phyloP scores from a whole-genome alignment of 805 yeast species.

The Ogataea saltuana region DNA sequence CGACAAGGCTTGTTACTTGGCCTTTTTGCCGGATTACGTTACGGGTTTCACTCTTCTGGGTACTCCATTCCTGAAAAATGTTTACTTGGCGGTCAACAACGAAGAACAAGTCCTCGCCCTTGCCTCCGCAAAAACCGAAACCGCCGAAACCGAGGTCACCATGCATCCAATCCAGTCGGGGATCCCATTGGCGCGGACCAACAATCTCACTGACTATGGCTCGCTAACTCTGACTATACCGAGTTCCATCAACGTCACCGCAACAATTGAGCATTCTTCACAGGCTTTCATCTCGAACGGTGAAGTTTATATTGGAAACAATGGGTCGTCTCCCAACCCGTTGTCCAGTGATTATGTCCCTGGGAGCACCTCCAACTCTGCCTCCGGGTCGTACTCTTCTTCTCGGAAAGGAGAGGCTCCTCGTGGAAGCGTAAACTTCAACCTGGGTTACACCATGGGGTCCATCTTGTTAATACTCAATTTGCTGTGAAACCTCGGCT shows the following conservation, averaged over 20 bases:
- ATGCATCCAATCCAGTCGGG: conserved; percentile 27
- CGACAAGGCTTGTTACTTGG: conserved; percentile 55
- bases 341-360: neutral
- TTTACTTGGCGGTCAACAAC: conserved; percentile 64
- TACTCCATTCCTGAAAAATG: conserved; percentile 50
- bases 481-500: neutral
- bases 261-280: conserved; percentile 15
- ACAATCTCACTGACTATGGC: conserved; percentile 25
- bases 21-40: conserved; percentile 47
- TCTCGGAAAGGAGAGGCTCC: conserved; percentile 1
- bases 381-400: conserved; percentile 17
- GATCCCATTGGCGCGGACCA: conserved; percentile 35
- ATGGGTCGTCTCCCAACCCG: conserved; percentile 3
- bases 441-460: conserved; percentile 2
- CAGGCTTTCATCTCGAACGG: conserved; percentile 32
- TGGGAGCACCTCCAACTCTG: conserved; percentile 4
- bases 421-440: neutral
- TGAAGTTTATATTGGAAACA: conserved; percentile 26
- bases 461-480: conserved; percentile 5
- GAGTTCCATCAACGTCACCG: conserved; percentile 16
- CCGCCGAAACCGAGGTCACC: conserved; percentile 2
- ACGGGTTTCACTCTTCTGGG: conserved; percentile 60
- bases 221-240: conserved; percentile 32
- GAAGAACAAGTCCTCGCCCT: conserved; percentile 57
- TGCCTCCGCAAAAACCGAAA: conserved; percentile 42